A percentile compares a stretch with the other conserved stretches of the same genome.
These are phyloP conservation scores for Syzygium syzygioides DNA, from an alignment of 441 rosid genomes.

Conservation along the genomic window DNA sequence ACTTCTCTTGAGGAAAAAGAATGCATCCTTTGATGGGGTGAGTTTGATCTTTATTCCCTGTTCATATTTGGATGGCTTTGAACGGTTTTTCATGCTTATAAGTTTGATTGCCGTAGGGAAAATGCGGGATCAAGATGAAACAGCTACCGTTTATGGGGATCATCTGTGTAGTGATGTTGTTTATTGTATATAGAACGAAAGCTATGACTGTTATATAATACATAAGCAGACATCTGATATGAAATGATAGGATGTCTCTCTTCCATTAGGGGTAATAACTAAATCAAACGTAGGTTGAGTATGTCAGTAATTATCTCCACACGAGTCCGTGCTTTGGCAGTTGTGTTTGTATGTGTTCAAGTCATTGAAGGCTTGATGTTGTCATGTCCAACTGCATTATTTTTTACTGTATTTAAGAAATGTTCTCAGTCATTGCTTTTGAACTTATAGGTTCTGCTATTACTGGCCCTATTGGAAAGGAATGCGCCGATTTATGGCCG, in stretches of 20 bases:
- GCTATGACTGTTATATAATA: neutral
- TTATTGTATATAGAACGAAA: conserved; percentile 82
- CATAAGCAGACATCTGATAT: neutral
- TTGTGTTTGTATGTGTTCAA: neutral
- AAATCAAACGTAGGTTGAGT: neutral
- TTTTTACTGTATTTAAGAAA: neutral
- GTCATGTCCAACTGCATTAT: neutral
- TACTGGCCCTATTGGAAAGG: no score
- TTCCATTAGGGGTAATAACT: neutral
- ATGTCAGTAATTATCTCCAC: neutral
- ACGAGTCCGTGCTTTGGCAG: neutral
- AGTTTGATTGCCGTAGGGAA: conserved; percentile 33
- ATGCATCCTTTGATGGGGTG: no score
- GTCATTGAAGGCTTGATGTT: neutral
- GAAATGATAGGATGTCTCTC: neutral
- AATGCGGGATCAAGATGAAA: conserved; percentile 65
- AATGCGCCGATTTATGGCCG: no score
- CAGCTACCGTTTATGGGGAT: conserved; percentile 62
- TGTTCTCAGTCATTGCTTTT: neutral
- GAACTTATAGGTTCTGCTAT: conserved; percentile 2
- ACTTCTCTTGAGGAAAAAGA: no score
- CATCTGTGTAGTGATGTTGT: conserved; percentile 60
- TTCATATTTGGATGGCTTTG: neutral
- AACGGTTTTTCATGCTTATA: no score
- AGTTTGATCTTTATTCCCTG: no score